phyloP scores from a whole-genome alignment of 2,329 filamentous ascomycete genomes.

The Colletotrichum agaves region DNA sequence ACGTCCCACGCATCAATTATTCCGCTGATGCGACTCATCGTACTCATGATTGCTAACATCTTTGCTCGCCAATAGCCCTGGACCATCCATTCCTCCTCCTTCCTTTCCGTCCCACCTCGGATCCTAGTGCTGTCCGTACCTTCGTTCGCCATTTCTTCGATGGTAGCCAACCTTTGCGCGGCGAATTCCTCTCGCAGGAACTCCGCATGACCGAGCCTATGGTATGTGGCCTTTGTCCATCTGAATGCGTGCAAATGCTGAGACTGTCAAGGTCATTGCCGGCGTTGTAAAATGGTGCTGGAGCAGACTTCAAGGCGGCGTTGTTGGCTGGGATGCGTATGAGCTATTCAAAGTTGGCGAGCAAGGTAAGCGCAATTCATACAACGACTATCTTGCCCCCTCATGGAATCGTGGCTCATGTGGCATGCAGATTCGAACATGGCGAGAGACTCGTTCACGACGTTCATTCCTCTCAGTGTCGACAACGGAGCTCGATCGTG shows the following conservation, averaged over 20 bases:
- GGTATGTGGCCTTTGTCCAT: conserved; percentile 63
- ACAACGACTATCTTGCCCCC: conserved; percentile 1
- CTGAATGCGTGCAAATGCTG: conserved; percentile 38
- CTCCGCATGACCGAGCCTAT: conserved; percentile 92
- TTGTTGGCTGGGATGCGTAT: conserved; percentile 97
- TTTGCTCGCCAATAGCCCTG: conserved; percentile 67
- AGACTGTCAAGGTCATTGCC: conserved; percentile 76
- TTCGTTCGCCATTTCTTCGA: conserved; percentile 96
- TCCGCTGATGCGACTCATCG: conserved; percentile 29
- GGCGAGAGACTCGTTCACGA: conserved; percentile 93
- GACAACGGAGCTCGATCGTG: conserved; percentile 85
- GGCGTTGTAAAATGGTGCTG: conserved; percentile 99
- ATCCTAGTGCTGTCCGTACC: conserved; percentile 89
- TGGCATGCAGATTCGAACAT: conserved; percentile 80
- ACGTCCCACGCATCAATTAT: conserved; percentile 34
- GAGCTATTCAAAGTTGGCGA: conserved; percentile 96
- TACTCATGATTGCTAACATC: conserved; percentile 10
- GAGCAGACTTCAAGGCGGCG: conserved; percentile 88
- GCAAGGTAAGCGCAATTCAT: conserved; percentile 69
- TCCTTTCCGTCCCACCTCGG: conserved; percentile 92
- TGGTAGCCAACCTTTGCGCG: conserved; percentile 69
- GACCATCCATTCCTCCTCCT: conserved; percentile 93
- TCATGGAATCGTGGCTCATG: conserved; percentile 8
- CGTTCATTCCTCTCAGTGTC: conserved; percentile 93
- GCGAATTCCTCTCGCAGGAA: conserved; percentile 82